Conservation (phyloP, 345 rosid genomes). For the Iberis pinnata region DNA sequence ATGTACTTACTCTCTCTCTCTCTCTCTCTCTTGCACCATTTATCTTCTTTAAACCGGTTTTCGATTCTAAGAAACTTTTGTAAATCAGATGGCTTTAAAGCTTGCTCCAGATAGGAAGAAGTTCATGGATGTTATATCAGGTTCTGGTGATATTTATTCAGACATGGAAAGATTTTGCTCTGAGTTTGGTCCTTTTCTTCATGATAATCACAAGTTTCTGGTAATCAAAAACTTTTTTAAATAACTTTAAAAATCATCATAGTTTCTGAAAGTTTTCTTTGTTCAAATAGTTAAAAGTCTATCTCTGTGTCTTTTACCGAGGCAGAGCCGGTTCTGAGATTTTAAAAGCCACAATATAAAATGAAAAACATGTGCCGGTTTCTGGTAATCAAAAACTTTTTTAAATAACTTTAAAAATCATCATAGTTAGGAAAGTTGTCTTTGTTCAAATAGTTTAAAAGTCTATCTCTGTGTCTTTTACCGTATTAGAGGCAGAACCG, state of each 20-base stretch:
- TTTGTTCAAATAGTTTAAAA: too few species aligned
- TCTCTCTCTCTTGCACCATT: neutral
- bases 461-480: too few species aligned
- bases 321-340: too few species aligned
- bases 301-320: too few species aligned
- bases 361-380: too few species aligned
- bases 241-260: neutral
- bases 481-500: too few species aligned
- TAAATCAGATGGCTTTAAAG: conserved; percentile 75
- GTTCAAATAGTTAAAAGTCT: too few species aligned
- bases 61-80: conserved; percentile 9
- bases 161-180: conserved; percentile 88
- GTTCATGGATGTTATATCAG: conserved; percentile 82
- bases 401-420: neutral
- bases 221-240: conserved; percentile 47
- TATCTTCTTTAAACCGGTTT: neutral
- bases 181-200: conserved; percentile 65
- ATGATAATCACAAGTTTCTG: conserved; percentile 91
- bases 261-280: conserved; percentile 2
- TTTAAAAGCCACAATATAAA: too few species aligned
- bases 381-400: conserved; percentile 60
- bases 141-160: conserved; percentile 63
- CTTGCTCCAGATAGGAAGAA: conserved; percentile 95
- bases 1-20: conserved; percentile 20
- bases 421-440: too few species aligned